These are phyloP conservation scores for Bothriochloa decipiens DNA, from an alignment of 176 grass and related monocot genomes.

Conservation along the genomic window DNA sequence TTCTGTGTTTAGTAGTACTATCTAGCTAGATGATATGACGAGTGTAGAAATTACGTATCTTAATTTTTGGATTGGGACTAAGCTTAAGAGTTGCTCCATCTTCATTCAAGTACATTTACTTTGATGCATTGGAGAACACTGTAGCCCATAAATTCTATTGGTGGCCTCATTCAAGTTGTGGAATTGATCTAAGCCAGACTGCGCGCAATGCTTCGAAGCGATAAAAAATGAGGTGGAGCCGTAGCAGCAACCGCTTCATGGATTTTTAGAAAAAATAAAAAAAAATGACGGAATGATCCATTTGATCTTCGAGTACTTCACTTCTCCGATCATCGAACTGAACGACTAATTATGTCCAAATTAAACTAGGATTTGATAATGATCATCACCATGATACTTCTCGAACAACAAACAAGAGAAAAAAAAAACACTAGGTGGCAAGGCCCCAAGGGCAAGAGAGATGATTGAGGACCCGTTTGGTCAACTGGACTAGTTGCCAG, in stretches of 20 bases:
- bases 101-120: conserved; percentile 72
- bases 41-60: not conserved
- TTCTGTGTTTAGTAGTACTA: not conserved
- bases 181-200: conserved; percentile 34
- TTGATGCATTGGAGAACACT: conserved; percentile 63
- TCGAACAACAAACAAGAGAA: not conserved
- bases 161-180: conserved; percentile 70
- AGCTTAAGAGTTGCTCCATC: conserved; percentile 36
- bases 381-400: not conserved
- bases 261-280: not conserved
- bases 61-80: not conserved
- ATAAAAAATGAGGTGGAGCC: not conserved
- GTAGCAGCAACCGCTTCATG: not conserved
- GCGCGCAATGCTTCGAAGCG: not conserved
- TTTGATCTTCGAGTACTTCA: not conserved
- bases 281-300: not conserved
- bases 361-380: not conserved
- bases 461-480: not conserved
- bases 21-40: not conserved
- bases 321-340: not conserved
- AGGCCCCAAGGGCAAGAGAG: not conserved
- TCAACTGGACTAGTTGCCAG: not conserved
- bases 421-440: not conserved
- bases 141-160: conserved; percentile 68
- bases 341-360: not conserved